A percentile compares a stretch with the other conserved stretches of the same genome.
phyloP scores from a whole-genome alignment of 106 monocot genomes.

The Dioscorea zingiberensis region DNA sequence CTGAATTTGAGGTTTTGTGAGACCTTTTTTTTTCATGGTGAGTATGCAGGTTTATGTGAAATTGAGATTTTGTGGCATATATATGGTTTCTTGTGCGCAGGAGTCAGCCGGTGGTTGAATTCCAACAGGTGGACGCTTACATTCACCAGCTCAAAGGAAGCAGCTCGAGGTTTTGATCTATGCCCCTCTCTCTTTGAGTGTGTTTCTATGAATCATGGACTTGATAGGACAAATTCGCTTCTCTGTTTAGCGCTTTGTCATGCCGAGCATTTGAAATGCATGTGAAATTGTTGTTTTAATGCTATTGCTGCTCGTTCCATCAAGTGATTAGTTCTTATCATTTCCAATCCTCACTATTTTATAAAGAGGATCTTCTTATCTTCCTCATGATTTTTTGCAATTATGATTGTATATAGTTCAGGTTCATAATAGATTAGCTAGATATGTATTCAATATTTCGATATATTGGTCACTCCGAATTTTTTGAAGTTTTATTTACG shows the following conservation, averaged over 20 bases:
- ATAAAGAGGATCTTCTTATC: too few relatives aligned
- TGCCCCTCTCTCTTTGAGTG: background rate
- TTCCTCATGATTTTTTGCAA: too few relatives aligned
- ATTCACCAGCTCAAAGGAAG: slow-evolving; percentile 74
- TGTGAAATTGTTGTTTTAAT: background rate
- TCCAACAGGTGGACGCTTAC: slow-evolving; percentile 34
- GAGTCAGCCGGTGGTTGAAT: slow-evolving; percentile 41
- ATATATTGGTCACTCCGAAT: too few relatives aligned
- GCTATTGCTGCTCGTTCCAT: background rate
- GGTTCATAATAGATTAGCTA: too few relatives aligned
- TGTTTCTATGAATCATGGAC: background rate
- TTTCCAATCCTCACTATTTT: background rate
- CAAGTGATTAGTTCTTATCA: background rate
- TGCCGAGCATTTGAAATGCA: background rate
- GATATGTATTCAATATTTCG: too few relatives aligned
- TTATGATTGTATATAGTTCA: too few relatives aligned
- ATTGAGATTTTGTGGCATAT: background rate
- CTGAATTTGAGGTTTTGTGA: too few relatives aligned
- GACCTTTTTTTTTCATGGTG: background rate
- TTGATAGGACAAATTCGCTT: background rate
- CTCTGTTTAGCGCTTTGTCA: background rate
- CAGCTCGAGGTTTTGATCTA: slow-evolving; percentile 49
- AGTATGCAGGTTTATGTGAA: background rate
- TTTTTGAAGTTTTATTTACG: too few relatives aligned
- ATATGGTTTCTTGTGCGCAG: slow-evolving; percentile 19